These are phyloP conservation scores for Leishmania braziliensis DNA, from an alignment of 208 protist species.

Conservation along the genomic window DNA sequence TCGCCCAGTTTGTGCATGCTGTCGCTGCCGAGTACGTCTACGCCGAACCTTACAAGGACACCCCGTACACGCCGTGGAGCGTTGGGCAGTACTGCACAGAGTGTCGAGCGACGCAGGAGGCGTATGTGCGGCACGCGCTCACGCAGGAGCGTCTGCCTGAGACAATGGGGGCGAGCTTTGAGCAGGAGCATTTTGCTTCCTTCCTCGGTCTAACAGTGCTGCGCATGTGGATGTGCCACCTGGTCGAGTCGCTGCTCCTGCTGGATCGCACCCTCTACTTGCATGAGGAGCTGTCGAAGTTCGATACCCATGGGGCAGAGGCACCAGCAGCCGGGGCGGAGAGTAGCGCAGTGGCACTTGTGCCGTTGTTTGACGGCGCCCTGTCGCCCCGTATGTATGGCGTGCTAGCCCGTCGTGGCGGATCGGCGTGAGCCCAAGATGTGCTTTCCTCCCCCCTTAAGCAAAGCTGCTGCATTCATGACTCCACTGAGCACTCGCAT, in stretches of 20 bases:
- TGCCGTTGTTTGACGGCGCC: constrained; percentile 84
- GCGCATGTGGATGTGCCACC: constrained; percentile 91
- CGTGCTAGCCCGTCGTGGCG: constrained; percentile 65
- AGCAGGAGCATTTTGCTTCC: constrained; percentile 49
- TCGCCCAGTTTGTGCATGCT: constrained; percentile 44
- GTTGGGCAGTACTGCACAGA: constrained; percentile 34
- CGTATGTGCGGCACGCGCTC: constrained; percentile 28
- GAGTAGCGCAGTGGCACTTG: constrained; percentile 70
- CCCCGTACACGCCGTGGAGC: constrained; percentile 42
- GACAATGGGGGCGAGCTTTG: constrained; percentile 37
- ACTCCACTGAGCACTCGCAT: neutral
- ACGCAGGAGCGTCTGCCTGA: constrained; percentile 18
- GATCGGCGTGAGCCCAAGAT: constrained; percentile 4
- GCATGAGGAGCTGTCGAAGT: constrained; percentile 42
- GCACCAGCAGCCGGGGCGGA: constrained; percentile 4
- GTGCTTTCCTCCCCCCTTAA: neutral
- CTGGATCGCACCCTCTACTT: constrained; percentile 82
- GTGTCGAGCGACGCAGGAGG: constrained; percentile 51
- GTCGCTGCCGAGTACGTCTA: constrained; percentile 68
- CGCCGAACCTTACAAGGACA: constrained; percentile 30
- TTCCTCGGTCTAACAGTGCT: constrained; percentile 87
- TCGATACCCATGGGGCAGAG: neutral
- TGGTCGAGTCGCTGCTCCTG: constrained; percentile 78
- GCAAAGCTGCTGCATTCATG: neutral
- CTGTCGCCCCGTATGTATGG: constrained; percentile 87